These are phyloP conservation scores for Picea sitchensis DNA, from an alignment of 75 land plant species.

Conservation along the genomic window DNA sequence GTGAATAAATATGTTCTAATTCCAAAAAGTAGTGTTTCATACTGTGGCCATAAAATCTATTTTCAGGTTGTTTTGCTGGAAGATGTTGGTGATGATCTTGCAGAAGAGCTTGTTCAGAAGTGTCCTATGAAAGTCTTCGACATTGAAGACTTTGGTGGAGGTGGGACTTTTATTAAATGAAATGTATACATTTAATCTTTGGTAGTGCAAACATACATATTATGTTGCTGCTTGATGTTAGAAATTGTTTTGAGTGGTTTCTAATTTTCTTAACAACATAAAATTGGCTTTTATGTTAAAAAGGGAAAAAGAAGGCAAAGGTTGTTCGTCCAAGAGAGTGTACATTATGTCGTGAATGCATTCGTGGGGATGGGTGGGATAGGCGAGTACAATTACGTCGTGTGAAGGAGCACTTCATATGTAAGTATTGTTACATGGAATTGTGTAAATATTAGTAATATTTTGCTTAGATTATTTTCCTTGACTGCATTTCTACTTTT, in stretches of 20 bases:
- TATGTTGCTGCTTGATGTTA: neutral
- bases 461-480: neutral
- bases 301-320: slow-evolving; percentile 62
- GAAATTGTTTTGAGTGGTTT: neutral
- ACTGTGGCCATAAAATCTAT: neutral
- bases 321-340: slow-evolving; percentile 77
- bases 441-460: neutral
- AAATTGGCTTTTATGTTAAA: neutral
- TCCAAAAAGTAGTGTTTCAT: neutral
- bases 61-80: slow-evolving; percentile 70
- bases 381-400: slow-evolving; percentile 65
- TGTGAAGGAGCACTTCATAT: slow-evolving; percentile 87
- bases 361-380: slow-evolving; percentile 71
- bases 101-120: slow-evolving; percentile 75
- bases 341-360: slow-evolving; percentile 92
- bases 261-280: neutral
- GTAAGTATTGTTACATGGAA: slow-evolving; percentile 40
- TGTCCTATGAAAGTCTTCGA: slow-evolving; percentile 94
- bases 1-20: neutral
- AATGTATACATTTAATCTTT: neutral
- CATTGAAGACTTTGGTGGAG: slow-evolving; percentile 78
- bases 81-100: slow-evolving; percentile 63
- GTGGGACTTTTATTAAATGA: slow-evolving; percentile 23
- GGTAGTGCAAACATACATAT: neutral
- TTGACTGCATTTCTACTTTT: neutral